Base-by-base conservation (phyloP, 2,329 filamentous ascomycete genomes). In the Emmonsia crescens region DNA sequence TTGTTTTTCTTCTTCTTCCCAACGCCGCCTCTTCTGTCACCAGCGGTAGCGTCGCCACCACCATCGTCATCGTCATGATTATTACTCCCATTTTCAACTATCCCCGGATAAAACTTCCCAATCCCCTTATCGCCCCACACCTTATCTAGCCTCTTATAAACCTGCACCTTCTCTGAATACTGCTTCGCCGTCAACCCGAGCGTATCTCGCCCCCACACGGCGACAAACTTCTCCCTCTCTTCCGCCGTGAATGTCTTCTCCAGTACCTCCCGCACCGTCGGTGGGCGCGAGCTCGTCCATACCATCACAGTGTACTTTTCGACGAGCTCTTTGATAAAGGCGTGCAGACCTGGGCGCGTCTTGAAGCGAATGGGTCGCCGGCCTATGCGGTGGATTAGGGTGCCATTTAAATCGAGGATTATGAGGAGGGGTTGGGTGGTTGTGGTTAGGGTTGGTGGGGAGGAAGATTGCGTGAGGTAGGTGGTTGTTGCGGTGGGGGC, bases 331-430 rank as follows among this genome's bases (percentile, higher is more conserved):
- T 80, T 70, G 3, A 97, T 76, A 73, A 99, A 96, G 0, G 76
- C 66, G 2, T 77, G 68, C 0, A 94, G 82, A 65, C 86, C 80
- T 0, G 89, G 89, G 0, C 94, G 87, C 65, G 81, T 76, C 51
- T 85, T 75, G 71, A 91, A 89, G 49, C 73, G 72, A 10, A 78
- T 80, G 3, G 80, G 78, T 31, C 71, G 72, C 54, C 78, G 78
- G 59, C 78, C 79, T 9, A 85, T 86, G 5, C 94, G 88, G 75
- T 83, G 81, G 63, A 97, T 82, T 12, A 99, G 81, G 0, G 93
- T 96, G 64, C 94, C 94, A 73, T 97, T 99, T 44, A 99, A 83
- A 75, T 99, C 94, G 64, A 97, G 83, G 55, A 97, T 83, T 58
- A 99, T 80, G 27, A 99, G 84, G 40, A 96, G 81, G 19, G 82